Conservation (phyloP, 352 stramenopile genomes). For the Thraustotheca clavata region DNA sequence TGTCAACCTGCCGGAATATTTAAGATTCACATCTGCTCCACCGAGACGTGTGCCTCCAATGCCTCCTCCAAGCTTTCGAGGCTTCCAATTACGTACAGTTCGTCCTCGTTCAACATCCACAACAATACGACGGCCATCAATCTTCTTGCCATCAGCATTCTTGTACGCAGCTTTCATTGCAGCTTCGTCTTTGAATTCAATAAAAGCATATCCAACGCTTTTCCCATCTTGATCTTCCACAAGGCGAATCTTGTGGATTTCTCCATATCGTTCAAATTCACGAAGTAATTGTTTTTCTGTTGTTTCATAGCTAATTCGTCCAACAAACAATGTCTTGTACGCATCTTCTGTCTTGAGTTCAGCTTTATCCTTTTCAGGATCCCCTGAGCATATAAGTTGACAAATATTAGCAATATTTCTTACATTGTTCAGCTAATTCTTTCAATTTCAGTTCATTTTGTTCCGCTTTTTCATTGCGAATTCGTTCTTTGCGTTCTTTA, state of each 20-base stretch:
- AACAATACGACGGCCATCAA: slow-evolving; percentile 94
- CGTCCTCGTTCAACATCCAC: slow-evolving; percentile 97
- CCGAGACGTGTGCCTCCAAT: slow-evolving; percentile 85
- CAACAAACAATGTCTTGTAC: slow-evolving; percentile 98
- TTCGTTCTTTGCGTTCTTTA: slow-evolving; percentile 58
- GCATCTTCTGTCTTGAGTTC: slow-evolving; percentile 77
- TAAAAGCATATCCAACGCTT: slow-evolving; percentile 93
- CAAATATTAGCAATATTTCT: slow-evolving; percentile 7
- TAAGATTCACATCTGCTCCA: slow-evolving; percentile 71
- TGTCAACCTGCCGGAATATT: slow-evolving; percentile 63
- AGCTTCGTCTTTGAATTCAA: slow-evolving; percentile 97
- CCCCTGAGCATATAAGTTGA: slow-evolving; percentile 26
- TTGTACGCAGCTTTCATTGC: slow-evolving; percentile 96
- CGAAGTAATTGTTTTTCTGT: slow-evolving; percentile 95
- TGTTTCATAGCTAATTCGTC: slow-evolving; percentile 95
- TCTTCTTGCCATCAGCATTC: slow-evolving; percentile 90
- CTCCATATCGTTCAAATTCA: slow-evolving; percentile 94
- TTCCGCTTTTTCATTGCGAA: slow-evolving; percentile 47
- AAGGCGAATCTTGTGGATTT: slow-evolving; percentile 83
- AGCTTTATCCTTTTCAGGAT: slow-evolving; percentile 45
- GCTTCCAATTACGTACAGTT: slow-evolving; percentile 95
- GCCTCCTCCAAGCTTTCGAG: slow-evolving; percentile 90
- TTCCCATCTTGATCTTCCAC: slow-evolving; percentile 86
- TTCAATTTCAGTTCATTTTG: slow-evolving; percentile 59
- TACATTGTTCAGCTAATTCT: slow-evolving; percentile 52